Evolutionary conservation across 1,284 basidiomycete species (phyloP).

Genomic region (Moesziomyces sp.): DNA sequence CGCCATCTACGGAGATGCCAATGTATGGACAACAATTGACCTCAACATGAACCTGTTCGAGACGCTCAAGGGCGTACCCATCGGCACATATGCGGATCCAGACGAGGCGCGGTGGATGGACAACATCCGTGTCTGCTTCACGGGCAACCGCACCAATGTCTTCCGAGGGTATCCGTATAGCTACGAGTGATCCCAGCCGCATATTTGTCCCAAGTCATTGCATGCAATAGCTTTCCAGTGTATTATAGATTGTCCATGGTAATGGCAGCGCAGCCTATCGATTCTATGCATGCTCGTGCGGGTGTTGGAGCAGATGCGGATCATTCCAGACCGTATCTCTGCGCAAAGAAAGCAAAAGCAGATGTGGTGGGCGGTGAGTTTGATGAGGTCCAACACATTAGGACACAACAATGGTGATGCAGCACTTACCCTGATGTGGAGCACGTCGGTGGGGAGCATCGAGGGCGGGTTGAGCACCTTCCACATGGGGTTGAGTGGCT

Average conservation of each 20-base stretch:
- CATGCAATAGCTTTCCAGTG: slow-evolving; percentile 1
- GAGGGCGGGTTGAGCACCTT: slow-evolving; percentile 52
- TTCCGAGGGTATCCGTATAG: slow-evolving; percentile 23
- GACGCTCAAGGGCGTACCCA: slow-evolving; percentile 27
- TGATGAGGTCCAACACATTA: no score
- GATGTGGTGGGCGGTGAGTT: not conserved
- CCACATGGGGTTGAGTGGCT: slow-evolving; percentile 36
- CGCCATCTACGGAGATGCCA: slow-evolving; percentile 37
- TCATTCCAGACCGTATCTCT: slow-evolving; percentile 29
- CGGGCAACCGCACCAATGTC: slow-evolving; percentile 26
- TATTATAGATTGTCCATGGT: slow-evolving; percentile 26
- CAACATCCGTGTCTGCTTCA: slow-evolving; percentile 12
- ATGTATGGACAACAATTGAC: slow-evolving; percentile 29
- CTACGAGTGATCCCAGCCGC: slow-evolving; percentile 4
- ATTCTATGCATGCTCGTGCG: not conserved
- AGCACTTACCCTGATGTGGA: slow-evolving; percentile 39
- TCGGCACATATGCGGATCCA: slow-evolving; percentile 20
- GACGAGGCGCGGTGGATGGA: slow-evolving; percentile 30
- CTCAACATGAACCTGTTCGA: slow-evolving; percentile 40
- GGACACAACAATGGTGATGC: not conserved
- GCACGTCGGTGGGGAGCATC: slow-evolving; percentile 55
- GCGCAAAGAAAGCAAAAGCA: not conserved
- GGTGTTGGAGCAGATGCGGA: no score
- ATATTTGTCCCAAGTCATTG: no score
- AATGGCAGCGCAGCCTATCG: slow-evolving; percentile 2